Evolutionary conservation across 2,329 filamentous ascomycete genomes (phyloP), one percentile per base, ranked within the genome.

Genomic region (Thyridium curvatum): DNA sequence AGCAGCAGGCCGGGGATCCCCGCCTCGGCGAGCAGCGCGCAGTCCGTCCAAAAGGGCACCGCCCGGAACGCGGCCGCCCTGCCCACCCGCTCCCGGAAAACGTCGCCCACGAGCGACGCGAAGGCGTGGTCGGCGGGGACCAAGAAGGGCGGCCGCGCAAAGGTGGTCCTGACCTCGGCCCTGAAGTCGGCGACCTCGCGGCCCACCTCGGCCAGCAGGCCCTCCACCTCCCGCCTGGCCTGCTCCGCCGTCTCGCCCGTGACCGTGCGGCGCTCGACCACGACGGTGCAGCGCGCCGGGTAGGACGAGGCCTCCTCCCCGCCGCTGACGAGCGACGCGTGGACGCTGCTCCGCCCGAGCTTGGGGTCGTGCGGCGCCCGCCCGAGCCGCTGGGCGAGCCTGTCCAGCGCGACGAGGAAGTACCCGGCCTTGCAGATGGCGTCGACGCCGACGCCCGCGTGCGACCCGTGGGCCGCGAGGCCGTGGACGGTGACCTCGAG

Each of bases 281-380:
- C 63, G 14, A 76, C 54, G 1, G 58, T 69, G 50, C 71, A 74
- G n/a, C 54, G 53, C 0, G 60, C 65, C 0, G 71, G 70, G 37
- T 77, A 77, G 0, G 68, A 73, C 0, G 71, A 71, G 0, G 59
- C 54, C 37, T 76, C 73, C 39, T 75, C 68, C 1, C 72, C 71
- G 1, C 72, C 71, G 12, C 58, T 59, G 32, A 75, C 68, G 6
- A 69, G 43, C 0, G 66, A 66, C 4, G 66, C 69, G 34, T 76
- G 72, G 4, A 73, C 51, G 3, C 60, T 66, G 5, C 60, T 63
- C 8, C 51, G 56, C 0, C 64, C 69, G 3, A 65, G 43, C 0
- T 48, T 45, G 1, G 48, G 41, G 14, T 68, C 58, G 4, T 56
- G 49, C 0, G 57, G 52, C 0, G 47, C 41, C 5, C 45, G 39